These are phyloP conservation scores for Suhomyces maxii DNA, from an alignment of 1,139 yeast genomes.

Conservation along the genomic window DNA sequence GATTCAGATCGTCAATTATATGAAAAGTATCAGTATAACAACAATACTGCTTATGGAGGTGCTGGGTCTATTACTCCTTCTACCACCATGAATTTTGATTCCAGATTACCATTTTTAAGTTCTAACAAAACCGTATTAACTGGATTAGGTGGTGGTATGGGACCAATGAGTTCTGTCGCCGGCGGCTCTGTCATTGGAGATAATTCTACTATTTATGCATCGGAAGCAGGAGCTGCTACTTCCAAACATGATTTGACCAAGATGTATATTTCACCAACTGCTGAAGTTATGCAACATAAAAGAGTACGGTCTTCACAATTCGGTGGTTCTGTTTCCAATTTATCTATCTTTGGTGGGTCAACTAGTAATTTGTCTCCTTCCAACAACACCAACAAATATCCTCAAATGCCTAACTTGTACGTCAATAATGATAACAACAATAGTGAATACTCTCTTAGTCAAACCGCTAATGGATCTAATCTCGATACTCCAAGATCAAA, in stretches of 20 bases:
- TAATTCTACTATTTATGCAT: constrained; percentile 37
- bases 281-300: constrained; percentile 61
- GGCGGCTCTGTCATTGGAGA: constrained; percentile 37
- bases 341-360: constrained; percentile 28
- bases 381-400: constrained; percentile 25
- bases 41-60: constrained; percentile 37
- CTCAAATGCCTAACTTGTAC: constrained; percentile 38
- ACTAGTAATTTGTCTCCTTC: constrained; percentile 29
- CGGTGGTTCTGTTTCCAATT: constrained; percentile 25
- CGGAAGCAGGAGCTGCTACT: constrained; percentile 36
- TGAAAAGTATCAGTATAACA: constrained; percentile 40
- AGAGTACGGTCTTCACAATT: constrained; percentile 27
- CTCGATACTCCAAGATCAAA: constrained; percentile 7
- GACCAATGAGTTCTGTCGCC: constrained; percentile 7
- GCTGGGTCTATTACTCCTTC: constrained; percentile 19
- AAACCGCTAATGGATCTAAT: not conserved
- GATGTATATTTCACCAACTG: constrained; percentile 78
- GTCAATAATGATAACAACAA: constrained; percentile 35
- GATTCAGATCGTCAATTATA: constrained; percentile 34
- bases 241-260: constrained; percentile 45
- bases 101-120: constrained; percentile 40
- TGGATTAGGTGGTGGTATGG: constrained; percentile 15
- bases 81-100: constrained; percentile 26
- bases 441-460: constrained; percentile 33
- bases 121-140: constrained; percentile 22